A percentile compares a stretch with the other conserved stretches of the same genome.
These are phyloP conservation scores for Arthrinium puccinioides DNA, from an alignment of 2,329 filamentous ascomycete species.

Conservation along the genomic window DNA sequence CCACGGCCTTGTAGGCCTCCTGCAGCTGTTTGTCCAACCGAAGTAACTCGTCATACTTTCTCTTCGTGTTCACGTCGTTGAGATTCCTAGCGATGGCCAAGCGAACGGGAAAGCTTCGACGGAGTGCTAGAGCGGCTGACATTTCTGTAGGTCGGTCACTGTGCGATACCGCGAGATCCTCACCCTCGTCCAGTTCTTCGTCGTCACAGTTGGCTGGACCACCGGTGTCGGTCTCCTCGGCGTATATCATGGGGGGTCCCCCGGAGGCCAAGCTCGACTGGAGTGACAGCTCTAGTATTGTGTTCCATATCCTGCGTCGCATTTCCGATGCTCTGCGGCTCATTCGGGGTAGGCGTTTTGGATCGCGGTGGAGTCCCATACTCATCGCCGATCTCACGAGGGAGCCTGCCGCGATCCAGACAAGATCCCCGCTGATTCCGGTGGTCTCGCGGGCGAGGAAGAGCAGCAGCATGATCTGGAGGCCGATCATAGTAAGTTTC, in stretches of 20 bases:
- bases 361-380: conserved; percentile 53
- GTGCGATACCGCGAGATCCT: conserved; percentile 31
- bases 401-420: conserved; percentile 43
- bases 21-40: conserved; percentile 34
- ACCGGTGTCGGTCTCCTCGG: conserved; percentile 39
- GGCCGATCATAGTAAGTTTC: conserved; percentile 36
- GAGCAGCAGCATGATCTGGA: conserved; percentile 48
- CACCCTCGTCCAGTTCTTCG: conserved; percentile 30
- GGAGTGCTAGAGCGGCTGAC: conserved; percentile 41
- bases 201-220: conserved; percentile 44
- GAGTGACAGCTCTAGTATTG: conserved; percentile 39
- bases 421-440: conserved; percentile 40
- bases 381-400: conserved; percentile 47
- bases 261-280: conserved; percentile 39
- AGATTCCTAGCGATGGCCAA: conserved; percentile 34
- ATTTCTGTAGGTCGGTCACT: conserved; percentile 51
- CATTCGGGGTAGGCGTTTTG: conserved; percentile 38
- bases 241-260: conserved; percentile 34
- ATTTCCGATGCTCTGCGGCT: conserved; percentile 44
- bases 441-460: conserved; percentile 40
- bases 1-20: conserved; percentile 32
- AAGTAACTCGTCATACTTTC: conserved; percentile 37
- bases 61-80: conserved; percentile 29
- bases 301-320: conserved; percentile 44
- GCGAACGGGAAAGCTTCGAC: conserved; percentile 33